Evolutionary conservation across 164 flowering plant species (phyloP), one percentile per base, ranked within the genome.

Genomic region (Macadamia integrifolia): DNA sequence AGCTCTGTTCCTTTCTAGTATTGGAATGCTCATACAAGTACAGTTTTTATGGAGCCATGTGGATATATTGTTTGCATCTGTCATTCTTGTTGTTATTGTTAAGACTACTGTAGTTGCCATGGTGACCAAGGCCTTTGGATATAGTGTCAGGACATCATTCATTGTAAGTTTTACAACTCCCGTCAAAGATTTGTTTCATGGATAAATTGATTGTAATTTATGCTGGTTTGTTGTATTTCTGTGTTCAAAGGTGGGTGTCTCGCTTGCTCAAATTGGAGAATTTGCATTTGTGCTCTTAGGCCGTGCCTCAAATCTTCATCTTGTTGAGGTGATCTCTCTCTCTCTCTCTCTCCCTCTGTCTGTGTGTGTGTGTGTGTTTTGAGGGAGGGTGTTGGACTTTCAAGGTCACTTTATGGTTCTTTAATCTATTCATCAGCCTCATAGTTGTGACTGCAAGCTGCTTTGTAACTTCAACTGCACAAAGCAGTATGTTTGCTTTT

Each of bases 211-310:
- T 23, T 60, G 31, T 64, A 15, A 60, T 48, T 50, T 66, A 58
- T 23, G 53, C 56, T 64, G 9, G 60, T 68, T 57, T 60, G 50
- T 44, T 46, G n/a, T n/a, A 63, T 32, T 56, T 59, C 55, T 18
- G 49, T 76, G 72, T 69, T 62, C 35, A 65, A 56, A 94, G 99
- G 99, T 90, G 69, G 99, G 98, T 55, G 71, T 94, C 14, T 76
- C 78, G 61, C 91, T 94, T 73, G 97, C 99, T 76, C 99, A 94
- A 81, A 86, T 94, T 76, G 99, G 99, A 76, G 98, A 94, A 80
- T 94, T 94, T 71, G 90, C 99, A 64, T 94, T 94, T 83, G 98
- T 94, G 68, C 96, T 94, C 58, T 75, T 94, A 59, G 88, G 99
- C 60, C 99, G 96, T 72, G 99, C 99, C 32, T 92, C 99, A 58